Percentiles rank a stretch among this genome's conserved stretches.
phyloP scores from a whole-genome alignment of 805 yeast species.

The Wickerhamiella dianesei region DNA sequence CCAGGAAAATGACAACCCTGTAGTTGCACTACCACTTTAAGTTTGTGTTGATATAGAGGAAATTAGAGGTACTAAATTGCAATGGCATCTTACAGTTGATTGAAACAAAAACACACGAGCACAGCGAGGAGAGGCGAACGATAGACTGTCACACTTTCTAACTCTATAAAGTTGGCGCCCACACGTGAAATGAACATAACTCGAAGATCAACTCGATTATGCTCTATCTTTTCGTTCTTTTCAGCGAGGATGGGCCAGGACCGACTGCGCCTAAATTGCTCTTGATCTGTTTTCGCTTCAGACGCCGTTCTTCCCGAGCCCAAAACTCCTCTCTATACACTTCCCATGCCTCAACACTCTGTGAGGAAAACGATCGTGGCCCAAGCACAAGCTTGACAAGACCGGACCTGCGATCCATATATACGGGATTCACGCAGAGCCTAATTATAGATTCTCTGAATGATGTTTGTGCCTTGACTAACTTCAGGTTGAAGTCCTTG shows the following conservation, averaged over 20 bases:
- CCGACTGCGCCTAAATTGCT: neutral
- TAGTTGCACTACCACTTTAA: no score
- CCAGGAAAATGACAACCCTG: no score
- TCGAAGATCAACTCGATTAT: no score
- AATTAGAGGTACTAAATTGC: no score
- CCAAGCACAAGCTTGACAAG: conserved; percentile 71
- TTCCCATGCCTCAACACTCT: conserved; percentile 89
- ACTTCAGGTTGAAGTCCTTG: conserved; percentile 63
- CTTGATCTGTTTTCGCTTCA: conserved; percentile 1
- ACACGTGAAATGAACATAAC: no score
- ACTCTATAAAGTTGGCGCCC: no score
- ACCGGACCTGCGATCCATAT: conserved; percentile 35
- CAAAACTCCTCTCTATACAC: conserved; percentile 85
- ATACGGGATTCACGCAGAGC: conserved; percentile 21
- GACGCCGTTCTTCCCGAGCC: conserved; percentile 30
- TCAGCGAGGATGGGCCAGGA: neutral
- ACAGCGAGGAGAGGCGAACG: no score
- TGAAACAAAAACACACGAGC: no score
- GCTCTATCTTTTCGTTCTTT: neutral
- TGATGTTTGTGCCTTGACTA: conserved; percentile 32
- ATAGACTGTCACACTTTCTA: no score
- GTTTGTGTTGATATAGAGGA: no score
- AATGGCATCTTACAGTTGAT: no score
- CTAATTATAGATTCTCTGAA: conserved; percentile 20
- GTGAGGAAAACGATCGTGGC: conserved; percentile 70